These are phyloP conservation scores for Chaetomium fimeti DNA, from an alignment of 495 filamentous ascomycete genomes.

Conservation along the genomic window DNA sequence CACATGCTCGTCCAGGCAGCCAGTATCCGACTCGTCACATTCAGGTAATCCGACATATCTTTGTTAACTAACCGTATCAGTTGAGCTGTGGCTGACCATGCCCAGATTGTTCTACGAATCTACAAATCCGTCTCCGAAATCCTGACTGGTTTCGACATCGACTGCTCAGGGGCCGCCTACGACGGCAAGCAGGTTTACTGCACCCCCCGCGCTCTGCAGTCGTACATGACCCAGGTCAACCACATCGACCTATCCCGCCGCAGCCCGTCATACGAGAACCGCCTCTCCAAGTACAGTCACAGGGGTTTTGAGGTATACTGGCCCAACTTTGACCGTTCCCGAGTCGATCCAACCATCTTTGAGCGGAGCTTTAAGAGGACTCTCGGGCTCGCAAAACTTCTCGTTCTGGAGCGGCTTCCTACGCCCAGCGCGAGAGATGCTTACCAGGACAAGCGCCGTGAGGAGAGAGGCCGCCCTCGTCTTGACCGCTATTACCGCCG, in stretches of 20 bases:
- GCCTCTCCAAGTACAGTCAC: conserved; percentile 83
- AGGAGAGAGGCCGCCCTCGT: conserved; percentile 64
- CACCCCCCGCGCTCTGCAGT: conserved; percentile 66
- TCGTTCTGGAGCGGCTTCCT: conserved; percentile 77
- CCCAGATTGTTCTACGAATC: conserved; percentile 76
- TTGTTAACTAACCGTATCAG: no score
- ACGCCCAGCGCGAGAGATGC: conserved; percentile 60
- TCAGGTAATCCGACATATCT: conserved; percentile 38
- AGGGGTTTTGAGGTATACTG: conserved; percentile 81
- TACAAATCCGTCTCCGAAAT: conserved; percentile 81
- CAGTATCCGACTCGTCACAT: conserved; percentile 82
- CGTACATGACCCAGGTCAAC: conserved; percentile 77
- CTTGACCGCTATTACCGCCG: conserved; percentile 33
- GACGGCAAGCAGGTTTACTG: conserved; percentile 73
- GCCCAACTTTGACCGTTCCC: conserved; percentile 65
- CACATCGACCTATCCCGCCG: conserved; percentile 73
- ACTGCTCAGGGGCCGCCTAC: conserved; percentile 76
- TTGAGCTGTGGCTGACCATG: conserved; percentile 15
- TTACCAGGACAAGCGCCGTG: conserved; percentile 63
- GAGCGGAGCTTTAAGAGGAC: conserved; percentile 73
- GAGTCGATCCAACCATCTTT: conserved; percentile 79
- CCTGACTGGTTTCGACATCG: conserved; percentile 81
- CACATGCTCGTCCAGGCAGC: conserved; percentile 45
- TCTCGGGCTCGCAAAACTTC: conserved; percentile 71
- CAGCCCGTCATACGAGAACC: conserved; percentile 81